These are phyloP conservation scores for Rachicladosporium sp. DNA, from an alignment of 2,329 filamentous ascomycete genomes.

Conservation along the genomic window DNA sequence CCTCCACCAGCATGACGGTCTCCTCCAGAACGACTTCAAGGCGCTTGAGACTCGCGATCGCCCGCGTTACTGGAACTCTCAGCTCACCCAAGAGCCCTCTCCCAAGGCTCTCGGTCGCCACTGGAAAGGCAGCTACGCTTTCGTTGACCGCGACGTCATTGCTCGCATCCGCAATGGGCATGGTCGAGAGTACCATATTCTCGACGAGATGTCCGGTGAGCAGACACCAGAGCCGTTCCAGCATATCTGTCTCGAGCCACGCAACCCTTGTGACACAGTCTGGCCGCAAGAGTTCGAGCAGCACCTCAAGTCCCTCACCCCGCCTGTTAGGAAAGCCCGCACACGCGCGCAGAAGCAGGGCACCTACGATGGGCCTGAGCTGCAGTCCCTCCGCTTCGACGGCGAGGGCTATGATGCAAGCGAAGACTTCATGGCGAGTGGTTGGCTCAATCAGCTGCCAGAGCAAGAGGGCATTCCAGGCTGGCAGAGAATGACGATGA, in stretches of 20 bases:
- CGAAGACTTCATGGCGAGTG: constrained; percentile 24
- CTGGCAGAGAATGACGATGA: constrained; percentile 43
- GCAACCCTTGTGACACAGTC: constrained; percentile 9
- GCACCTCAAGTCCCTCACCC: constrained; percentile 24
- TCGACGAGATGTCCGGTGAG: constrained; percentile 23
- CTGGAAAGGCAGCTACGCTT: constrained; percentile 42
- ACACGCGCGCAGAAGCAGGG: constrained; percentile 24
- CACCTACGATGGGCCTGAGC: background rate
- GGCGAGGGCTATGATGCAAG: constrained; percentile 27
- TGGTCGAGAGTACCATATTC: constrained; percentile 8
- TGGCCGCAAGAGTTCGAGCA: constrained; percentile 32
- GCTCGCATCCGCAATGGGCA: constrained; percentile 12
- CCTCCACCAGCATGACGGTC: constrained; percentile 24
- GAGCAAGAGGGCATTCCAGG: constrained; percentile 38
- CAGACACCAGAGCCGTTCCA: constrained; percentile 18
- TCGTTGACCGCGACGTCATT: constrained; percentile 23
- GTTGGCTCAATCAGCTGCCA: constrained; percentile 39
- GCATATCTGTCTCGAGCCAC: constrained; percentile 14
- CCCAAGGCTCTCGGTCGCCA: constrained; percentile 23
- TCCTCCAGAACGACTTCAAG: constrained; percentile 25
- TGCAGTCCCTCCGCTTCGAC: constrained; percentile 23
- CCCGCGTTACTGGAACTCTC: constrained; percentile 24
- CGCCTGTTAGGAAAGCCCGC: constrained; percentile 9
- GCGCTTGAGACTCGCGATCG: constrained; percentile 25
- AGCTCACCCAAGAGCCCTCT: constrained; percentile 7